Conservation (phyloP, 2,329 filamentous ascomycete species). For the Nothopassalora personata region DNA sequence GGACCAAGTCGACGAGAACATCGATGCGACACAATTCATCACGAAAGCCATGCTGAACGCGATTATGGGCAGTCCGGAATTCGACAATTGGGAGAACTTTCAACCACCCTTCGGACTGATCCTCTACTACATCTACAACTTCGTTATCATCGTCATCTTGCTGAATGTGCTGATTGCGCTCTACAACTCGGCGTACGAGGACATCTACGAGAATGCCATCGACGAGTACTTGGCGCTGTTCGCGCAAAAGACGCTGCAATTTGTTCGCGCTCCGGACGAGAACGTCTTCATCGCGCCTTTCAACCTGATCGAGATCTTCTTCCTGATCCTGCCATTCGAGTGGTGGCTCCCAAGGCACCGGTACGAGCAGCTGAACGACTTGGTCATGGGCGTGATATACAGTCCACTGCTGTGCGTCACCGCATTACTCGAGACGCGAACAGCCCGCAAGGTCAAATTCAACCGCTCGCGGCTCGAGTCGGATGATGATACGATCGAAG, state of each 20-base stretch:
- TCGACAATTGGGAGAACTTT: slow-evolving; percentile 82
- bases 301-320: slow-evolving; percentile 84
- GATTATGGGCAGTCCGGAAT: slow-evolving; percentile 87
- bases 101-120: slow-evolving; percentile 89
- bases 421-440: slow-evolving; percentile 52
- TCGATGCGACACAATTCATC: slow-evolving; percentile 62
- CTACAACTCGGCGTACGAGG: slow-evolving; percentile 93
- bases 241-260: slow-evolving; percentile 91
- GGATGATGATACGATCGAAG: slow-evolving; percentile 82
- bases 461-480: slow-evolving; percentile 78
- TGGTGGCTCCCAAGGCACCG: slow-evolving; percentile 80
- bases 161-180: slow-evolving; percentile 95
- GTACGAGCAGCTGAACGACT: slow-evolving; percentile 82
- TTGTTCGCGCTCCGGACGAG: slow-evolving; percentile 92
- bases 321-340: slow-evolving; percentile 74
- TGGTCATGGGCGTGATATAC: slow-evolving; percentile 82
- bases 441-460: slow-evolving; percentile 39
- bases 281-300: slow-evolving; percentile 97
- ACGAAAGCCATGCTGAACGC: slow-evolving; percentile 80
- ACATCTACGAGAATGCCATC: slow-evolving; percentile 85
- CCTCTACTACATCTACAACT: slow-evolving; percentile 96
- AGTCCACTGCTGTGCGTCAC: slow-evolving; percentile 75
- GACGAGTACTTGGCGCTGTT: slow-evolving; percentile 96
- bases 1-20: slow-evolving; percentile 69
- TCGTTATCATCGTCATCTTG: slow-evolving; percentile 90